phyloP scores from a whole-genome alignment of 139 green algal species.

The Asterochloris sp. region DNA sequence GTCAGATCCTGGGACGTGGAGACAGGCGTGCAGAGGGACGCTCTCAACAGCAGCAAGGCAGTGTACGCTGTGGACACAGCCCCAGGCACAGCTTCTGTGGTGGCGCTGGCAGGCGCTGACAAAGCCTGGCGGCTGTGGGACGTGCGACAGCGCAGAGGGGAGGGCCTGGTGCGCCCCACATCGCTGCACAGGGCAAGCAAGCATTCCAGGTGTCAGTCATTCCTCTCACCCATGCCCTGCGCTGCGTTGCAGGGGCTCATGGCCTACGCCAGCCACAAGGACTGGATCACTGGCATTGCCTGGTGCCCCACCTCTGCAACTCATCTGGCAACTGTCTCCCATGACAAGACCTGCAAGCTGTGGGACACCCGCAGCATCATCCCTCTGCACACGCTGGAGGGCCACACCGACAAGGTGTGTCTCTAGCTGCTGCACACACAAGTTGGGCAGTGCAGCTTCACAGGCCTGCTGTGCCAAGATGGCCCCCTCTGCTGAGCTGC shows the following conservation, averaged over 20 bases:
- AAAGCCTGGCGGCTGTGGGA: conserved; percentile 77
- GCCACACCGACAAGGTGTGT: conserved; percentile 42
- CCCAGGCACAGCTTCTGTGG: conserved; percentile 18
- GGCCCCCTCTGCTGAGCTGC: conserved; percentile 16
- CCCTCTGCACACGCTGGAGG: conserved; percentile 55
- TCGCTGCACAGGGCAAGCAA: neutral
- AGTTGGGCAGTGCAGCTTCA: neutral
- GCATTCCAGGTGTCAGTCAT: too few species aligned
- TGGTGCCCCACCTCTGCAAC: conserved; percentile 61
- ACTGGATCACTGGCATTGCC: conserved; percentile 64
- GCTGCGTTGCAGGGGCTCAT: conserved; percentile 26
- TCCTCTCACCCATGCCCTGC: neutral
- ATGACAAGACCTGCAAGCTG: conserved; percentile 55
- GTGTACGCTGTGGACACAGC: conserved; percentile 55
- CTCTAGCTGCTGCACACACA: neutral
- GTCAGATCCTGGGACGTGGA: conserved; percentile 67
- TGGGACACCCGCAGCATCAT: conserved; percentile 58
- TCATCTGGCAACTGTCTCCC: conserved; percentile 59
- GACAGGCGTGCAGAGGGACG: conserved; percentile 42
- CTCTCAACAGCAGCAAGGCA: conserved; percentile 67
- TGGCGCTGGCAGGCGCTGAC: conserved; percentile 76
- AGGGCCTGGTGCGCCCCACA: conserved; percentile 30
- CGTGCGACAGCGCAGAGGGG: conserved; percentile 30
- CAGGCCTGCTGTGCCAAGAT: conserved; percentile 26
- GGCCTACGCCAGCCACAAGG: conserved; percentile 44